These are phyloP conservation scores for Fusarium papillatum DNA, from an alignment of 2,329 filamentous ascomycete genomes.

Conservation along the genomic window DNA sequence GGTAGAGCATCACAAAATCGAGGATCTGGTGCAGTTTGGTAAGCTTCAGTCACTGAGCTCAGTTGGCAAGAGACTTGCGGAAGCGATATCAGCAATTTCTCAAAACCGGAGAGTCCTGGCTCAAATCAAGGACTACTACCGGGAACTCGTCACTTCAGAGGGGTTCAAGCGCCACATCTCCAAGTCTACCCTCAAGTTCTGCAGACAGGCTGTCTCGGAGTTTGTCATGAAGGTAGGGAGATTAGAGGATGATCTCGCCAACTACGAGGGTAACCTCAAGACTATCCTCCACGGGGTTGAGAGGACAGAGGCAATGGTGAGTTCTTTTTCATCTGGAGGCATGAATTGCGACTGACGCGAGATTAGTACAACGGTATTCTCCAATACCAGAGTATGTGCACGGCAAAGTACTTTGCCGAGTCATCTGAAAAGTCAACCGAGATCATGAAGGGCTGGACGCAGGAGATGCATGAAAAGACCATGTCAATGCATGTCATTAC, in stretches of 20 bases:
- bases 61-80: background rate
- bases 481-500: conserved; percentile 25
- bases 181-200: background rate
- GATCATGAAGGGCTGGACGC: conserved; percentile 10
- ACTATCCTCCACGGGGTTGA: conserved; percentile 1
- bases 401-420: conserved; percentile 11
- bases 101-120: conserved; percentile 3
- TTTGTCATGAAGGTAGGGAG: background rate
- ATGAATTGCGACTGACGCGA: background rate
- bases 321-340: background rate
- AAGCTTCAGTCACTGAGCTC: background rate
- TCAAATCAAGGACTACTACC: conserved; percentile 5
- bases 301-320: conserved; percentile 7
- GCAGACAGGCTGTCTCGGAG: background rate
- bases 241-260: conserved; percentile 5
- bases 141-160: background rate
- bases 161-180: background rate
- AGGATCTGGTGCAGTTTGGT: background rate
- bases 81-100: conserved; percentile 3
- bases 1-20: background rate
- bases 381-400: conserved; percentile 9
- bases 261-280: conserved; percentile 8
- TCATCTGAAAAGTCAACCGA: conserved; percentile 6
- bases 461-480: conserved; percentile 20
- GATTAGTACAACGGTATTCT: conserved; percentile 11